These are phyloP conservation scores for Mycosphaerella sp. DNA, from an alignment of 2,329 filamentous ascomycete genomes.

Conservation along the genomic window DNA sequence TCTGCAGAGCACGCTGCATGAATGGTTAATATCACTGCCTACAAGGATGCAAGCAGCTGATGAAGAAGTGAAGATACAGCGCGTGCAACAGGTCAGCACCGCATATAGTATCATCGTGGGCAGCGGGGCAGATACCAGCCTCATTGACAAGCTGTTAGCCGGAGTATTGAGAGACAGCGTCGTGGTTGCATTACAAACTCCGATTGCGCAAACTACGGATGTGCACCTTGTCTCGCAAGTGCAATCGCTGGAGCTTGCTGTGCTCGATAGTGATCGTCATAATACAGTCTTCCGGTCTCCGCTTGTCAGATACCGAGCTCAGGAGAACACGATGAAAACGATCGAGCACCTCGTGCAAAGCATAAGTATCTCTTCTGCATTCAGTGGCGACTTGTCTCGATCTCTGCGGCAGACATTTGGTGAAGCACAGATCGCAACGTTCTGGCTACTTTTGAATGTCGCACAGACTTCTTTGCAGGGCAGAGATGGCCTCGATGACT, in stretches of 20 bases:
- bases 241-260: slow-evolving; percentile 19
- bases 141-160: slow-evolving; percentile 61
- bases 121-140: slow-evolving; percentile 58
- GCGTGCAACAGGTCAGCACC: slow-evolving; percentile 69
- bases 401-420: slow-evolving; percentile 54
- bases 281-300: slow-evolving; percentile 23
- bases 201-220: slow-evolving; percentile 14
- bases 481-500: slow-evolving; percentile 55
- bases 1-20: slow-evolving; percentile 66
- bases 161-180: slow-evolving; percentile 70
- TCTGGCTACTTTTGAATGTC: slow-evolving; percentile 74
- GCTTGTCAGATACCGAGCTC: slow-evolving; percentile 27
- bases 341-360: slow-evolving; percentile 36
- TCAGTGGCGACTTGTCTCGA: slow-evolving; percentile 62
- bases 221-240: slow-evolving; percentile 15
- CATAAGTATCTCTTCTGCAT: slow-evolving; percentile 15
- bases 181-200: slow-evolving; percentile 40
- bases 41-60: slow-evolving; percentile 79
- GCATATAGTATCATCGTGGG: slow-evolving; percentile 61
- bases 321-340: slow-evolving; percentile 23
- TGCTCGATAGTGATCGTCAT: slow-evolving; percentile 13
- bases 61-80: slow-evolving; percentile 65
- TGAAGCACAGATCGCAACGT: slow-evolving; percentile 59
- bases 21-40: slow-evolving; percentile 75
- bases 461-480: slow-evolving; percentile 53